Evolutionary conservation across 2,329 filamentous ascomycete genomes (phyloP), one percentile per base, ranked within the genome.

Genomic region (Fusarium luffae): DNA sequence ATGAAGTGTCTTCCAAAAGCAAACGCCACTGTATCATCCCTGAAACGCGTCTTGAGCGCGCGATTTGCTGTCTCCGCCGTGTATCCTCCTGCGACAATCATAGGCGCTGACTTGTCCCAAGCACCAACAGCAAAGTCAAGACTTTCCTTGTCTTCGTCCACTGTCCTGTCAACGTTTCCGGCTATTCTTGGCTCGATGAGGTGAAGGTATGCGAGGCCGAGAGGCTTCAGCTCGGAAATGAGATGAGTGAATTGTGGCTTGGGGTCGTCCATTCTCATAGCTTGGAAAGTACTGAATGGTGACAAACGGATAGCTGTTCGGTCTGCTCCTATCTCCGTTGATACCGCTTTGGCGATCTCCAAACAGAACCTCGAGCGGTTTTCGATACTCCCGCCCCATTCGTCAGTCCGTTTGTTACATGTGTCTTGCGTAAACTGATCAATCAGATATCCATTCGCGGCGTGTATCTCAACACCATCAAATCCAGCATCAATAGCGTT

Each of bases 181-280:
- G 80, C 76, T 14, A 88, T 79, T 3, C 87, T 83, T 0, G 87
- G 83, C 71, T 92, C 88, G 19, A 92, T 80, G 2, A 90, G 67
- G 75, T 91, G 89, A 4, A 90, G 75, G 74, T 88, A 92, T 0
- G 88, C 85, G 13, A 92, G 80, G 4, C 84, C 82, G 6, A 90
- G 77, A 40, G 81, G 77, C 56, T 84, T 85, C 30, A 89, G 77
- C 54, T 85, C 80, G 32, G 79, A 73, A 21, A 88, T 81, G 19
- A 91, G 74, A 69, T 92, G 80, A 1, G 79, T 80, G 74, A 92
- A 93, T 64, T 92, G 89, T 1, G 88, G 86, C 9, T 86, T 70
- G 0, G 89, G 89, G 2, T 59, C 54, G 1, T 91, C 83, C 3
- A 91, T 90, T 4, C 80, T 78, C 89, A 92, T 89, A 40, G 83